Base-by-base conservation (phyloP, 306 rosid species). In the Pterocarpus santalinus region DNA sequence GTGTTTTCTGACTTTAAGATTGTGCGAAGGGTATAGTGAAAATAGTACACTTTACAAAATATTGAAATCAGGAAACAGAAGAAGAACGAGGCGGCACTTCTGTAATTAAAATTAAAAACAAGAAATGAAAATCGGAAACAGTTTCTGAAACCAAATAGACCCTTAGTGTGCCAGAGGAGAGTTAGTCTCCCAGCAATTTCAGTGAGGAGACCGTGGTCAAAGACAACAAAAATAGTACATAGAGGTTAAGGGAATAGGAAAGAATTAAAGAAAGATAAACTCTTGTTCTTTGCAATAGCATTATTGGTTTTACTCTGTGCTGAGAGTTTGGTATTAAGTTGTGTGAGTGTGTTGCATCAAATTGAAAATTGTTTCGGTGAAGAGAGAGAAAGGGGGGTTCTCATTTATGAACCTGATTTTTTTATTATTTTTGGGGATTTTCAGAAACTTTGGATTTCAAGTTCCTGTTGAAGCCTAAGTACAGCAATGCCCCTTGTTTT, bases 401-500 rank as follows among this genome's bases (percentile, higher is more conserved):
- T 78, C 5, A 10, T 65, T 16, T 74, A 15, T 85, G 63, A 74
- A 30, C 46, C 55, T 88, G 75, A 62, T 72, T 46, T 62, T 71
- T 41, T 58, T 38, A 12, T 58, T 8, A 15, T 28, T 33, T 70
- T 44, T 43, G 68, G 78, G 83, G 70, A 60, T 69, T 81, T 76
- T 73, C 87, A 95, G 99, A 95, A 87, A 90, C 96, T 39, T 84
- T 95, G 86, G 99, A 93, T 77, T 95, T 95, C 94, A 95, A 95
- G 86, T 95, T 95, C 83, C 85, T 95, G 32, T 82, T 95, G 94
- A 95, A 87, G 91, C 92, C 98, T 36, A 93, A 84, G 90, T 13
- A 90, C 87, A 79, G 72, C 83, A 90, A 83, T 70, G 77, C 84
- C 7, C 92, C 95, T 49, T 92, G 91, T 84, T 90, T 90, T 71